phyloP scores from a whole-genome alignment of 306 rosid genomes.

The Lathyrus oleraceus region DNA sequence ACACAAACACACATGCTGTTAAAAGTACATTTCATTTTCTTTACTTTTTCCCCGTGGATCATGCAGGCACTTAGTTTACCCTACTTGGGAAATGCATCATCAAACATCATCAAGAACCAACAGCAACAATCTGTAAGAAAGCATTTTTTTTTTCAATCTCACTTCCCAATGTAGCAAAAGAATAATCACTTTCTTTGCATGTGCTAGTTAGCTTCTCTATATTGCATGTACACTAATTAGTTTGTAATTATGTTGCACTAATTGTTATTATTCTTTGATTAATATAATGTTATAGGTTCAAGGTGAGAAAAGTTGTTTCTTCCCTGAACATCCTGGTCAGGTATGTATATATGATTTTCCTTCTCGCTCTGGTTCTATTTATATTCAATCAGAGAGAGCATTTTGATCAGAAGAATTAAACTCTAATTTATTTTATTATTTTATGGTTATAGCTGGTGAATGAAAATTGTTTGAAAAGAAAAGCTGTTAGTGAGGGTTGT shows the following conservation, averaged over 20 bases:
- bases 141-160: constrained; percentile 22
- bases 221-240: not conserved
- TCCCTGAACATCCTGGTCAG: constrained; percentile 99
- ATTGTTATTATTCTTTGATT: constrained; percentile 40
- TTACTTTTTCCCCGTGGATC: not conserved
- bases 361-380: not conserved
- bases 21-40: not conserved
- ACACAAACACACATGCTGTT: constrained; percentile 35
- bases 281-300: constrained; percentile 59
- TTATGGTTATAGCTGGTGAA: constrained; percentile 57
- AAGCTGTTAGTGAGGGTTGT: constrained; percentile 57
- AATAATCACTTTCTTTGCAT: constrained; percentile 29
- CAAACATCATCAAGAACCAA: constrained; percentile 55
- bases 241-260: constrained; percentile 44
- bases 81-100: constrained; percentile 75
- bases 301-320: constrained; percentile 82
- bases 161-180: constrained; percentile 46
- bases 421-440: not conserved
- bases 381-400: no score
- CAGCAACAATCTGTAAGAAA: constrained; percentile 79
- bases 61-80: constrained; percentile 94
- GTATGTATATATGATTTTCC: constrained; percentile 47
- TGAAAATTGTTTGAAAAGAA: constrained; percentile 82
- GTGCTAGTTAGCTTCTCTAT: not conserved
- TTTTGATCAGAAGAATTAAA: no score